Conservation (phyloP, 2,329 filamentous ascomycete genomes). For the Cladorrhinum sp. region DNA sequence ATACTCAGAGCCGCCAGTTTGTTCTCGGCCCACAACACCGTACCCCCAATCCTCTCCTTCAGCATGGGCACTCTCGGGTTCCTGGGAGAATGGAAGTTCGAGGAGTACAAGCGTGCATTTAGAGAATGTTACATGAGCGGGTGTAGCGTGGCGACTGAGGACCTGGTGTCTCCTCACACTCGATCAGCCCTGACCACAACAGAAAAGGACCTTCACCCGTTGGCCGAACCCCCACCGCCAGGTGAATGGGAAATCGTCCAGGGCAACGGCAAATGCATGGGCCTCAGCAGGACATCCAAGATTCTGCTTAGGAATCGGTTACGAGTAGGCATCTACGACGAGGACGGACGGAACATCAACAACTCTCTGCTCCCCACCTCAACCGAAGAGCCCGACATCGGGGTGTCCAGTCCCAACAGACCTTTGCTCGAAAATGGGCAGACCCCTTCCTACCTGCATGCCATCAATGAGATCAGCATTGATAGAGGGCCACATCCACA, state of each 20-base stretch:
- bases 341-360: conserved; percentile 60
- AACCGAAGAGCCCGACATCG: conserved; percentile 36
- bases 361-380: conserved; percentile 48
- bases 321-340: conserved; percentile 79
- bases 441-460: conserved; percentile 48
- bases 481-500: conserved; percentile 89
- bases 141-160: conserved; percentile 49
- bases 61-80: conserved; percentile 97
- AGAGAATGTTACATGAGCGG: conserved; percentile 85
- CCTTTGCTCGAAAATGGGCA: neutral
- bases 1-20: conserved; percentile 82
- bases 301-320: conserved; percentile 84
- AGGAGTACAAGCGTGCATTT: conserved; percentile 88
- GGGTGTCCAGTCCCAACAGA: conserved; percentile 2
- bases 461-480: conserved; percentile 93
- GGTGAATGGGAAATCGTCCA: conserved; percentile 68
- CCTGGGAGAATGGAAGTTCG: conserved; percentile 93
- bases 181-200: conserved; percentile 35
- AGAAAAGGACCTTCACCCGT: conserved; percentile 26
- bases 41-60: conserved; percentile 90
- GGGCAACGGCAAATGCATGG: conserved; percentile 85
- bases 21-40: conserved; percentile 75
- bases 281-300: conserved; percentile 68
- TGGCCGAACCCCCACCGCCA: conserved; percentile 1
- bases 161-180: conserved; percentile 40